Conservation (phyloP, 2,329 filamentous ascomycete genomes). For the Pseudogymnoascus sp. region DNA sequence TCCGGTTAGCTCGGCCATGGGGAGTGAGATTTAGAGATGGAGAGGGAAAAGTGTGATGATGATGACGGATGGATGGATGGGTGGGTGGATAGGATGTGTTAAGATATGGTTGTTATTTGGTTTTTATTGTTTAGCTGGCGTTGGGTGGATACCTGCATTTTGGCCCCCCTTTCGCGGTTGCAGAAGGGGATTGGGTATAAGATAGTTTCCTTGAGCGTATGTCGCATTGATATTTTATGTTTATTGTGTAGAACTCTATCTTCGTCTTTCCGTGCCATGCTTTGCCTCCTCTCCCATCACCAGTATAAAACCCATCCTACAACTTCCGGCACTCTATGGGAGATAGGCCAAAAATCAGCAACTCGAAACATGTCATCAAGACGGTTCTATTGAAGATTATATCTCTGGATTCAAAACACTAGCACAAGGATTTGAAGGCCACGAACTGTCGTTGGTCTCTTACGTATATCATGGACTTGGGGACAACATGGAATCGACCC, state of each 20-base stretch:
- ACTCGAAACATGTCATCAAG: not conserved
- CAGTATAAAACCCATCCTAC: not conserved
- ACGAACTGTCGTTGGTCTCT: not conserved
- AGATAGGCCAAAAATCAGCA: not conserved
- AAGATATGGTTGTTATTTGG: constrained; percentile 1
- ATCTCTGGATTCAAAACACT: not conserved
- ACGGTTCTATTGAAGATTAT: not conserved
- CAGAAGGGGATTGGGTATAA: constrained; percentile 9
- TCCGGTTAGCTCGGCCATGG: constrained; percentile 4
- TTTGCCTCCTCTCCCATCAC: not conserved
- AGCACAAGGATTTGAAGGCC: not conserved
- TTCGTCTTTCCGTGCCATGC: not conserved
- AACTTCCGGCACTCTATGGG: not conserved
- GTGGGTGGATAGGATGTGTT: not conserved
- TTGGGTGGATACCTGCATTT: constrained; percentile 8
- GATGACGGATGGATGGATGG: not conserved
- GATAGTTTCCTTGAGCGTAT: constrained; percentile 7
- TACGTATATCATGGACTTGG: not conserved
- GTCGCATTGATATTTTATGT: constrained; percentile 6
- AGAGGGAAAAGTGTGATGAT: constrained; percentile 4
- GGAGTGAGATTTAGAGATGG: not conserved
- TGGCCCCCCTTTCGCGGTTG: not conserved
- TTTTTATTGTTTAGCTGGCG: not conserved
- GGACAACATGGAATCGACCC: not conserved
- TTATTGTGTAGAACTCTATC: not conserved